Evolutionary conservation across 495 filamentous ascomycete genomes (phyloP), one percentile per base, ranked within the genome.

Genomic region (Cercophora scortea): DNA sequence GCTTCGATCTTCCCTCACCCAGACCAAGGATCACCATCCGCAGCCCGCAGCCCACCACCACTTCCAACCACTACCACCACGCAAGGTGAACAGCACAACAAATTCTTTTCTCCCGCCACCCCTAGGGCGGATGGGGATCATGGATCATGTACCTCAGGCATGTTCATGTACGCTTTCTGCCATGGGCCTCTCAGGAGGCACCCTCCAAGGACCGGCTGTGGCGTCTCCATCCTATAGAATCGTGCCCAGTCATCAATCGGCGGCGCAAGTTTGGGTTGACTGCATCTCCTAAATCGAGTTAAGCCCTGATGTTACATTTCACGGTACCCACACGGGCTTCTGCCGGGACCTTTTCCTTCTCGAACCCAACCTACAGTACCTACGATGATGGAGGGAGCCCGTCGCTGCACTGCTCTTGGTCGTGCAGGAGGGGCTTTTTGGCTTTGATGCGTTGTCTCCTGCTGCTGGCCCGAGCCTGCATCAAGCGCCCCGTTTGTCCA

Each of bases 211-310:
- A 43, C 56, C 58, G 62, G 58, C 53, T 55, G 60, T 59, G 60
- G 60, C 53, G 52, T 41, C 51, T 46, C 46, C 50, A 53, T 56
- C 65, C 65, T 68, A 68, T 69, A 55, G 52, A 57, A 65, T 63
- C 56, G 56, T 69, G 66, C 63, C 66, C 64, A 61, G 64, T 69
- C 66, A 69, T 69, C 66, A 65, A 58, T 58, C 52, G 61, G 58
- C 62, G 55, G 53, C 61, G 49, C 59, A 65, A 51, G 55, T 61
- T 58, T 61, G 59, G 56, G 55, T 62, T 64, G 59, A 59, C 62
- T 62, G 63, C 65, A 61, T 61, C 49, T 50, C 50, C 59, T 53
- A 55, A 54, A 54, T 58, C 61, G 49, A 53, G 52, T 52, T 51
- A 36, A 54, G 51, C 49, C 59, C 55, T 60, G 32, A 59, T 47